Base-by-base conservation (phyloP, 768 basidiomycete genomes). In the Pulveroboletus ravenelii region DNA sequence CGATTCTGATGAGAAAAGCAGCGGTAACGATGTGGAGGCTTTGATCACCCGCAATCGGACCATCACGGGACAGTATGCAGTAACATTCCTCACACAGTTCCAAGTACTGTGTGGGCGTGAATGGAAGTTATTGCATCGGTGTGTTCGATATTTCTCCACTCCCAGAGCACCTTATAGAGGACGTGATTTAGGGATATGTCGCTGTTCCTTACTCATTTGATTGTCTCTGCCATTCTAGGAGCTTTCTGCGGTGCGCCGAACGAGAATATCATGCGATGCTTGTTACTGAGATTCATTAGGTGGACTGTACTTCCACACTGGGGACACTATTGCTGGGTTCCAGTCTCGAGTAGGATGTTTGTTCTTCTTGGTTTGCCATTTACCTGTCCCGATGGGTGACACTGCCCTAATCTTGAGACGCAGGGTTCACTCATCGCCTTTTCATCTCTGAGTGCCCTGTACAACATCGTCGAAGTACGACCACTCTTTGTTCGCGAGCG, bases 371-470 rank as follows among this genome's bases (percentile, higher is more conserved):
- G 89, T 89, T 56, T 20, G 65, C 59, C 25, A 32, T 32, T 41
- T 15, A 29, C 25, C 25, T 42, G 12, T 12, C 25, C 23, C 39
- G 17, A n/a, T 17, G 15, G 29, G 23, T 42, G 39, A 43, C 35
- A 27, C 14, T 17, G 23, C 30, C 41, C 60, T 59, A 14, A 60
- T 47, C 36, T 45, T 32, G 42, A 32, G 15, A 23, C 29, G 7
- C 54, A 89, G 89, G 93, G 93, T 31, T 84, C 93, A 13, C 77
- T 97, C 25, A 82, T 96, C 43, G 90, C 94, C 1, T 96, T 97
- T 70, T 92, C 90, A 1, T 80, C 90, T 3, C 72, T 97, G 38
- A 94, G 92, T 59, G 92, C 94, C 0, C 66, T 98, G 51, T 89
- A 92, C 66, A 93, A 94, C 54, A 76, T 96, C 40, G 82, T 93